Evolutionary conservation across 192 early-diverging fungal species (phyloP).

Genomic region (Coemansia guatemalensis): DNA sequence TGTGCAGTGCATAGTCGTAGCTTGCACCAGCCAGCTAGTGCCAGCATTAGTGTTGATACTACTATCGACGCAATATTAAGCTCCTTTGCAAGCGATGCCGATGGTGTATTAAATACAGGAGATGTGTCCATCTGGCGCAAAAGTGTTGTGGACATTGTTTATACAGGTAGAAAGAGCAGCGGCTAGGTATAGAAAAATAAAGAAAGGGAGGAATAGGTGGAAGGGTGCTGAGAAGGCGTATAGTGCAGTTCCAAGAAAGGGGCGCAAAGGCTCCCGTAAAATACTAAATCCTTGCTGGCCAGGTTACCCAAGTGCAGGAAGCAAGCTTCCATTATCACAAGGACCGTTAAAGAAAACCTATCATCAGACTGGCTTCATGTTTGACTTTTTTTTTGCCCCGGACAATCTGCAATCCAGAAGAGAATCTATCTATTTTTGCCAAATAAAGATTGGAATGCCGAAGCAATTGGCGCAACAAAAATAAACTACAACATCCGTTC

Average conservation of each 20-base stretch:
- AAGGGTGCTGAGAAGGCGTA: too few species aligned
- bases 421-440: too few species aligned
- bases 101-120: not conserved
- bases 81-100: not conserved
- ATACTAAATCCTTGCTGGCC: too few species aligned
- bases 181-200: not conserved
- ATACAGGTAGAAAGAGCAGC: not conserved
- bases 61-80: conserved; percentile 13
- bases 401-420: too few species aligned
- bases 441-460: too few species aligned
- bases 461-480: not conserved
- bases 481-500: not conserved
- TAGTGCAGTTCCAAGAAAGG: too few species aligned
- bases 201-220: not conserved
- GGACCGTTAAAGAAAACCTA: too few species aligned
- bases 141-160: conserved; percentile 15
- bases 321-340: too few species aligned
- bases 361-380: too few species aligned
- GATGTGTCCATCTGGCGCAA: not conserved
- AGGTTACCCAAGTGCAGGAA: too few species aligned
- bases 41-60: conserved; percentile 7
- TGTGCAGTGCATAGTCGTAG: conserved; percentile 7
- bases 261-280: too few species aligned
- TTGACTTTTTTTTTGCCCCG: too few species aligned
- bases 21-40: conserved; percentile 16